Evolutionary conservation across 2,329 filamentous ascomycete species (phyloP), one percentile per base, ranked within the genome.

Genomic region (Cryphonectria parasitica): DNA sequence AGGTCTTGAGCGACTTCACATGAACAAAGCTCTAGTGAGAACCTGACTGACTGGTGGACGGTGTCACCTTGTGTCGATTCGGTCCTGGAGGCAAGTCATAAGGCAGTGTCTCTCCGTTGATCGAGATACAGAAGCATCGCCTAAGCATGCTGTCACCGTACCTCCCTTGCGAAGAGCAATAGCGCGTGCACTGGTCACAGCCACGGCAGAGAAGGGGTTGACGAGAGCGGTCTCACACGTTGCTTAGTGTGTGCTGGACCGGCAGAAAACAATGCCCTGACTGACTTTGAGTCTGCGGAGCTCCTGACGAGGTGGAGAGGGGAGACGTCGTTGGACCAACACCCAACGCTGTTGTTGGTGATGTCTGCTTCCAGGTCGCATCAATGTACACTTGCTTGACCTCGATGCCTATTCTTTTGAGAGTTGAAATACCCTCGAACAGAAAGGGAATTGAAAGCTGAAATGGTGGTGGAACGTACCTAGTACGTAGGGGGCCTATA

Each of bases 171-270:
- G 36, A 66, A 60, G 22, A 54, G 41, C 34, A 66, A 25, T 15
- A 66, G 36, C n/a, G 43, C 52, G 25, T 66, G 52, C 52, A 52
- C 60, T 66, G 49, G 64, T 36, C 22, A 52, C 52, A 34, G 64
- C 49, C 15, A 58, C 34, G 19, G 15, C 36, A 15, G 64, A 43
- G 64, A 17, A 66, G 64, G 43, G 49, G 13, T 19, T 52, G 49
- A 31, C 52, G 22, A 66, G 34, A 28, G 36, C 28, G 36, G 54
- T 36, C n/a, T 25, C 49, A 28, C 22, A 34, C 1, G n/a, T n/a
- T 11, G 34, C 34, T 8, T 56, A 52, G 49, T 22, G 34, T 45
- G 64, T 10, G 64, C 28, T 52, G 64, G 64, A 25, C 52, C 52
- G 34, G 64, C 28, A 66, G 31, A 43, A 36, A 22, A 66, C 41